A percentile compares a stretch with the other conserved stretches of the same genome.
Conservation (phyloP, 2,329 filamentous ascomycete genomes). For the Mariannaea sp. region DNA sequence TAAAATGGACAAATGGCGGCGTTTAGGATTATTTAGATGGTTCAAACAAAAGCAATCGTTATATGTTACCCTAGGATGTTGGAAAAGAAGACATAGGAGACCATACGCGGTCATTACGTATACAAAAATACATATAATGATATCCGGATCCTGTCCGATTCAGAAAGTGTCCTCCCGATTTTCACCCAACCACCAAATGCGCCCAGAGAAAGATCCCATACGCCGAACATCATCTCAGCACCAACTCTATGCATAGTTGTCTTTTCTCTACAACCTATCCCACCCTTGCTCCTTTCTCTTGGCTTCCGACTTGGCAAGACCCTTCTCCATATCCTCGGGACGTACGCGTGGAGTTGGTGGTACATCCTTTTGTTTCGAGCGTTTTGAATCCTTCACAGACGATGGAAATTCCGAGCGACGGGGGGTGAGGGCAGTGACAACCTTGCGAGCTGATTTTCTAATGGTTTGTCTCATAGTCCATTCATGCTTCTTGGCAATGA, state of each 20-base stretch:
- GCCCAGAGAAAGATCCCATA: neutral
- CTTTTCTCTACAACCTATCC: conserved; percentile 22
- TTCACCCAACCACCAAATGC: conserved; percentile 24
- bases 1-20: conserved; percentile 43
- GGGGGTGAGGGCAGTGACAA: conserved; percentile 66
- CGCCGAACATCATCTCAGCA: neutral
- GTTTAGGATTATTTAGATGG: conserved; percentile 30
- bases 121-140: conserved; percentile 41
- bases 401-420: conserved; percentile 64
- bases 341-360: conserved; percentile 62
- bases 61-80: conserved; percentile 26
- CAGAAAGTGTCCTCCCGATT: conserved; percentile 25
- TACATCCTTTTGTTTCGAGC: conserved; percentile 51
- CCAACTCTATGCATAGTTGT: too few species aligned
- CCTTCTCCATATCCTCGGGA: conserved; percentile 65
- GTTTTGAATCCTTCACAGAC: conserved; percentile 54
- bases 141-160: conserved; percentile 39
- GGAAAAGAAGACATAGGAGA: conserved; percentile 30
- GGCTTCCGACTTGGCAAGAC: conserved; percentile 46
- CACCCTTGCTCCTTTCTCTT: conserved; percentile 42
- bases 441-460: conserved; percentile 67
- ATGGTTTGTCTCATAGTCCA: conserved; percentile 79
- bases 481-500: conserved; percentile 81
- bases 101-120: conserved; percentile 35
- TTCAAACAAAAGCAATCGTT: conserved; percentile 31